These are phyloP conservation scores for Falciphora oryzae DNA, from an alignment of 2,329 filamentous ascomycete genomes.

Conservation along the genomic window DNA sequence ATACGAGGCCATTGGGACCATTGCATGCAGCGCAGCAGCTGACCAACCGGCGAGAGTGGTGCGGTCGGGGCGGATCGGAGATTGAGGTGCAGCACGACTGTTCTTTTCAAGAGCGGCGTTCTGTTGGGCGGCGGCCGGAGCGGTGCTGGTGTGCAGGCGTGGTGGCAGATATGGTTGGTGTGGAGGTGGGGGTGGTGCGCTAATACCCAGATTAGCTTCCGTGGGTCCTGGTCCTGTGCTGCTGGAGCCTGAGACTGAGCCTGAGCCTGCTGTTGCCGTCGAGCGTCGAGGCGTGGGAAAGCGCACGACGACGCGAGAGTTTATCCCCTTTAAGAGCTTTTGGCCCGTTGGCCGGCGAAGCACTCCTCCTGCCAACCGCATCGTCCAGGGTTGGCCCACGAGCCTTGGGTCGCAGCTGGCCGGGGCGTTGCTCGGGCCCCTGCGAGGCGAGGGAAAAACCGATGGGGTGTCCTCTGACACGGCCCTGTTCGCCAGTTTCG, in stretches of 20 bases:
- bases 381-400: neutral
- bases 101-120: neutral
- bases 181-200: neutral
- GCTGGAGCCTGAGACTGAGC: neutral
- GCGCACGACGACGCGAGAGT: neutral
- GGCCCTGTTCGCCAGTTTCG: neutral
- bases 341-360: neutral
- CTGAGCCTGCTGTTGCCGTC: neutral
- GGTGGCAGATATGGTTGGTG: neutral
- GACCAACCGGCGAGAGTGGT: neutral
- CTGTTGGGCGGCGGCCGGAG: neutral
- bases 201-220: neutral
- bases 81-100: neutral
- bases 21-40: constrained; percentile 15
- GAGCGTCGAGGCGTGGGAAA: neutral
- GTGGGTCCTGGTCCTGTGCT: neutral
- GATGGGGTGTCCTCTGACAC: neutral
- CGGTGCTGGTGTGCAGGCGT: neutral
- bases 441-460: neutral
- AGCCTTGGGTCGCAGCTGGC: neutral
- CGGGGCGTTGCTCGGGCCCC: neutral
- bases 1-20: constrained; percentile 37
- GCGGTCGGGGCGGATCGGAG: neutral
- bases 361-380: neutral
- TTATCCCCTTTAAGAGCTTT: neutral